Conservation (phyloP, 2,329 filamentous ascomycete genomes). For the Aspergillus vadensis region DNA sequence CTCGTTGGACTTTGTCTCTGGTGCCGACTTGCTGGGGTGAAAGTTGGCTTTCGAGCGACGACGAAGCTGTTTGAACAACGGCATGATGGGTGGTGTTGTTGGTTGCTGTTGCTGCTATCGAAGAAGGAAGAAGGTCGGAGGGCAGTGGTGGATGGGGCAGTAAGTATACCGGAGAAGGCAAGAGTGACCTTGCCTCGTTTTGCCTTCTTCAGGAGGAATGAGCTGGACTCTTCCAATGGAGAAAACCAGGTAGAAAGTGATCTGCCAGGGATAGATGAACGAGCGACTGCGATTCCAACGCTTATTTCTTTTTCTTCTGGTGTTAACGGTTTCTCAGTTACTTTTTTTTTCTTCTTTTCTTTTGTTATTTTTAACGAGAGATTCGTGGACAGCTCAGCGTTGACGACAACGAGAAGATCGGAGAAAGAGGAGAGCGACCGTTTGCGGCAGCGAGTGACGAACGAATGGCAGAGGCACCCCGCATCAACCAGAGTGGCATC, state of each 20-base stretch:
- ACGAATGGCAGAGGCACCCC: conserved; percentile 21
- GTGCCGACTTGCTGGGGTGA: conserved; percentile 55
- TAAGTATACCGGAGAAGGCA: conserved; percentile 13
- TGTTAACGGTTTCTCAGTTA: not conserved
- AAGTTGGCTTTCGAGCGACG: conserved; percentile 76
- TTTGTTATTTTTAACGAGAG: not conserved
- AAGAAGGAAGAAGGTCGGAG: not conserved
- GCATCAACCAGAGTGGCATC: conserved; percentile 15
- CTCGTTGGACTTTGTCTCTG: conserved; percentile 44
- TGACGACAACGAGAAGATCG: conserved; percentile 4
- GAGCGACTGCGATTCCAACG: not conserved
- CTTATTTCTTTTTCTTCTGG: not conserved
- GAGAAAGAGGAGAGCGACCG: conserved; percentile 33
- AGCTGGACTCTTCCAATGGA: not conserved
- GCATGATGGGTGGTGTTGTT: conserved; percentile 36
- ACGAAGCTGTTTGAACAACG: conserved; percentile 75
- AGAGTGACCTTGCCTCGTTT: conserved; percentile 11
- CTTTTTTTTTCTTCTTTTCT: not conserved
- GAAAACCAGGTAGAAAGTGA: not conserved
- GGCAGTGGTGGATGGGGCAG: not conserved
- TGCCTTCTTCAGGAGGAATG: conserved; percentile 2
- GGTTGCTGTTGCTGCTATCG: not conserved
- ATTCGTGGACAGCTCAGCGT: not conserved
- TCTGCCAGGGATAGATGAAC: conserved; percentile 1
- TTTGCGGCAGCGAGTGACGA: conserved; percentile 37